Base-by-base conservation (phyloP, 1,284 basidiomycete species). In the Malassezia japonica region DNA sequence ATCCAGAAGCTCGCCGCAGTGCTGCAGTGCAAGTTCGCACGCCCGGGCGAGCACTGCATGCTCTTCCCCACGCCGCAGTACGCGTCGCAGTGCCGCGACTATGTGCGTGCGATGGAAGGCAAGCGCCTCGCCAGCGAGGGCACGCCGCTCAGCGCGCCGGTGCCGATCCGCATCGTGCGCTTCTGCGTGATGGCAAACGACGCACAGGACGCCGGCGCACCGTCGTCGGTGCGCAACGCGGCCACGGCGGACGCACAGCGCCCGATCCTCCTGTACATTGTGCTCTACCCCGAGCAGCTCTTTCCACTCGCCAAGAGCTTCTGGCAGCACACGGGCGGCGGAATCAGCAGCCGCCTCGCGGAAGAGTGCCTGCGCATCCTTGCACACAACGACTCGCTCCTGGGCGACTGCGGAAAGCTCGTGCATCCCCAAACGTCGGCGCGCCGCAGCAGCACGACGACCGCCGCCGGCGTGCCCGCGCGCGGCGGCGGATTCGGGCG, bases 261-360 rank as follows among this genome's bases (percentile, higher is more conserved):
- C 27, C 35, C 46, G 15, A 48, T 54, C 28, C 27, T 31, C 10
- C 35, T 54, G 21, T 64, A 90, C 72, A 85, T 92, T 60, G 83
- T 85, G 9, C 77, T 96, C 18, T 88, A 91, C 73, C 81, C 67
- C 4, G 46, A 82, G 4, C 75, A 77, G 12, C 77, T 81, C n/a
- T 85, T 81, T 61, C 69, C 79, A 1, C 70, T 85, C 4, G 89
- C 87, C 12, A 95, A 88, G 74, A 80, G 87, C 69, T 95, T 91
- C 73, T 95, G 92, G 90, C 91, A 96, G 66, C 91, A 96, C 69
- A 84, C 86, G 0, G 92, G 92, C 0, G 77, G 86, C 57, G 90
- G 90, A 0, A 84, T 98, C 44, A 87, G 85, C 1, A 90, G 86
- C 57, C 82, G 92, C 18, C 75, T 85, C 29, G 90, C 91, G 1